phyloP scores from a whole-genome alignment of 202 grass and related monocot species.

The Setaria viridis region DNA sequence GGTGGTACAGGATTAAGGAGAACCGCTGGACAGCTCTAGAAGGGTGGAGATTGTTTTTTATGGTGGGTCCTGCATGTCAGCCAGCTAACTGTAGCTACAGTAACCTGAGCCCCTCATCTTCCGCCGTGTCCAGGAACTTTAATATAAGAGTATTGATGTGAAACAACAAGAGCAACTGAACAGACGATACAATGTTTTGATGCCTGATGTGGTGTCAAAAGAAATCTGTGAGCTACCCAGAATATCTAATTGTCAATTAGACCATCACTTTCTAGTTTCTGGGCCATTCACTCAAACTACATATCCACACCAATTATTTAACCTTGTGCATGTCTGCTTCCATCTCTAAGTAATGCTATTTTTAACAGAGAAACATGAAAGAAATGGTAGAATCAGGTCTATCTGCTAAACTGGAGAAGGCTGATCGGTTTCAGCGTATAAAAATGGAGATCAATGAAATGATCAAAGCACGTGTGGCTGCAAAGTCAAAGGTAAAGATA shows the following conservation, averaged over 20 bases:
- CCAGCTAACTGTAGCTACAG: too few relatives aligned
- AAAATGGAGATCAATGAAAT: slow-evolving; percentile 95
- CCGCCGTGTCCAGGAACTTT: too few relatives aligned
- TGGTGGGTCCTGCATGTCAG: too few relatives aligned
- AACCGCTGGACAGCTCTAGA: too few relatives aligned
- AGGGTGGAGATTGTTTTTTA: too few relatives aligned
- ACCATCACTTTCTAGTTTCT: slow-evolving; percentile 24
- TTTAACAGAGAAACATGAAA: slow-evolving; percentile 86
- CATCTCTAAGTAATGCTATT: slow-evolving; percentile 35
- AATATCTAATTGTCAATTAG: slow-evolving; percentile 9
- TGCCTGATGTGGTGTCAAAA: slow-evolving; percentile 20
- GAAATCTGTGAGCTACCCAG: background rate
- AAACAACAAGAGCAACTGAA: background rate
- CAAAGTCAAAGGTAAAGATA: slow-evolving; percentile 79
- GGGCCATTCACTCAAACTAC: slow-evolving; percentile 29
- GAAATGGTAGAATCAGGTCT: slow-evolving; percentile 95
- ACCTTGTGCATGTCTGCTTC: slow-evolving; percentile 20
- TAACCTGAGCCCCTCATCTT: too few relatives aligned
- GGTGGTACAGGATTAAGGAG: too few relatives aligned
- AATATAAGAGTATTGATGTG: too few relatives aligned
- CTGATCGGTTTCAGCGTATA: slow-evolving; percentile 76
- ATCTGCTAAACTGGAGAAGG: slow-evolving; percentile 96
- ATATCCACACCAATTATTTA: background rate
- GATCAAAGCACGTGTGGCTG: slow-evolving; percentile 72
- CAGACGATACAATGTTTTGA: slow-evolving; percentile 30